Evolutionary conservation across 2,329 filamentous ascomycete genomes (phyloP).

Genomic region (Fusarium phyllophilum): DNA sequence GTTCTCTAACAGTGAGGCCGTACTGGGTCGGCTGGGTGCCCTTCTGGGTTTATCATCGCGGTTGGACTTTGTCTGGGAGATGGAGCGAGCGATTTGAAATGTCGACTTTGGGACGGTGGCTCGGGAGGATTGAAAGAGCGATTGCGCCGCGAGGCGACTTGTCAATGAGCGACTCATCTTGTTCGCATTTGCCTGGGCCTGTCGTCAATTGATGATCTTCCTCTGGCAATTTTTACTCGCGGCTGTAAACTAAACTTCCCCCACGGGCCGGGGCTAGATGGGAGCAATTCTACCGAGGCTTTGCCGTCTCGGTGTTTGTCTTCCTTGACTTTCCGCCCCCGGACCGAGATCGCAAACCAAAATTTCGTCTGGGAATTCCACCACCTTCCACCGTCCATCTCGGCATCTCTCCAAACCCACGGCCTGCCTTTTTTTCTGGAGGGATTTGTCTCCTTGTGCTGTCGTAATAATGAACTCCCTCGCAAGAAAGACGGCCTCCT

Average conservation of each 20-base stretch:
- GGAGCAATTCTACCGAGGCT: conserved; percentile 44
- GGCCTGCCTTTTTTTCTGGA: conserved; percentile 45
- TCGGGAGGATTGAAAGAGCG: conserved; percentile 46
- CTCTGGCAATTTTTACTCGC: conserved; percentile 43
- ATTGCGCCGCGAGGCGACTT: conserved; percentile 56
- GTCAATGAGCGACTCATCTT: conserved; percentile 58
- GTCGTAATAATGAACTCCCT: conserved; percentile 58
- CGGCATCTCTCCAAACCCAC: conserved; percentile 32
- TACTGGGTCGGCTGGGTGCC: conserved; percentile 40
- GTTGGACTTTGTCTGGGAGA: conserved; percentile 53
- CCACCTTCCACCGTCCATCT: conserved; percentile 41
- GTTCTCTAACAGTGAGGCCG: conserved; percentile 48
- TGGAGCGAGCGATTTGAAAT: conserved; percentile 45
- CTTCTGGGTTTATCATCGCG: conserved; percentile 42
- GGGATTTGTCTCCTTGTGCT: conserved; percentile 41
- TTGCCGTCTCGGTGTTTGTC: conserved; percentile 48
- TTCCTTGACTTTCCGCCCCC: conserved; percentile 46
- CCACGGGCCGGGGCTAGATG: conserved; percentile 3
- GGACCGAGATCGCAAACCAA: conserved; percentile 51
- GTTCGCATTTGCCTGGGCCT: conserved; percentile 46
- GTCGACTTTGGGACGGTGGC: conserved; percentile 34
- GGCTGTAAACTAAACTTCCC: conserved; percentile 16
- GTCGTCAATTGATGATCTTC: conserved; percentile 20
- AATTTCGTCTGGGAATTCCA: conserved; percentile 52
- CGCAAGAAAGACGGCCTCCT: conserved; percentile 54